Base-by-base conservation (phyloP, 345 rosid genomes). In the Arabidopsis arenosa region DNA sequence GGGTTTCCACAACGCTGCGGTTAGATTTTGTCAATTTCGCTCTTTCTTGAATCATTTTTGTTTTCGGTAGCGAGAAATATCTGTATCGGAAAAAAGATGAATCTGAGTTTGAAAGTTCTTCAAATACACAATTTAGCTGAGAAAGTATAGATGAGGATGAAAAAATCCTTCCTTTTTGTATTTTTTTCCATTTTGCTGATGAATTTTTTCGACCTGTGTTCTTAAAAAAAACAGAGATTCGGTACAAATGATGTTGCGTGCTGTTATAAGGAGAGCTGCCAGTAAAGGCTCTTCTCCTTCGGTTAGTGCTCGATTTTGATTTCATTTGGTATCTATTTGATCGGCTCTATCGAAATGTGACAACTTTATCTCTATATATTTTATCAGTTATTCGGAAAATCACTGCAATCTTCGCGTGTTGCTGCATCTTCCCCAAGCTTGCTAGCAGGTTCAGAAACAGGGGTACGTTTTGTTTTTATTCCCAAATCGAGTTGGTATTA, bases 381-480 rank as follows among this genome's bases (percentile, higher is more conserved):
- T 23, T 8, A 36, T 67, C 49, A 63, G 67, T 26, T 43, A 8
- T 43, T 63, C 12, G 66, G 75, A 73, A 80, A 79, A 77, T 84
- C 86, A n/a, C 55, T 79, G 62, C 84, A 70, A 69, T 74, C 79
- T 18, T 58, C 66, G 73, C 81, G 86, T 41, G 75, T 81, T 51
- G 87, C 70, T 6, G 67, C 78, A 11, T 81, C 85, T 75, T 36
- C 83, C 2, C 70, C 80, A 44, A 64, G 83, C 78, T 83, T 77
- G 52, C 70, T 84, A 17, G 73, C 80, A 33, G 43, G 70, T 75
- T 75, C 82, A 17, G 84, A 82, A 45, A 71, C 78, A 47, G 81
- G 85, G 90, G 94, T 89, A 58, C 32, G 60, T 70, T 43, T 15
- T 68, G 45, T 35, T 75, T 68, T 9, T 30, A 2, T 12, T 40